Conservation (phyloP, 83 land plant species). For the Isoetes engelmannii region DNA sequence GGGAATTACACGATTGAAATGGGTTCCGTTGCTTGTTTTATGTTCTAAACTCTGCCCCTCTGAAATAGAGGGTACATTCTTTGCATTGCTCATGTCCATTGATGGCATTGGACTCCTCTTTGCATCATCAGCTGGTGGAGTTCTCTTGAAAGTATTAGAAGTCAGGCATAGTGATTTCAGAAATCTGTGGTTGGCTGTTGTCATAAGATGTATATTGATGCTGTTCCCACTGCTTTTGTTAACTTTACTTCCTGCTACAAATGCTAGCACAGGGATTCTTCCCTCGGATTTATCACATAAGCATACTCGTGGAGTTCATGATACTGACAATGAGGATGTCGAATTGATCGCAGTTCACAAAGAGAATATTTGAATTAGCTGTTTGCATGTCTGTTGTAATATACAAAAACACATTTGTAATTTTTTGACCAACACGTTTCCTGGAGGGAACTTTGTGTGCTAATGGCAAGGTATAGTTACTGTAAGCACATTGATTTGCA, state of each 20-base stretch:
- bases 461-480: no score
- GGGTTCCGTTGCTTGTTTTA: constrained; percentile 86
- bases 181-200: constrained; percentile 62
- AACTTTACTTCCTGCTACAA: constrained; percentile 57
- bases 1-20: constrained; percentile 53
- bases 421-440: no score
- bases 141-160: constrained; percentile 47
- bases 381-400: no score
- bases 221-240: constrained; percentile 46
- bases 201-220: constrained; percentile 55
- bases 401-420: no score
- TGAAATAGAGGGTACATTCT: constrained; percentile 92
- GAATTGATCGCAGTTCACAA: no score
- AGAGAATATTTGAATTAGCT: no score
- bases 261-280: no score
- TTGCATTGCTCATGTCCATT: constrained; percentile 85
- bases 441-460: no score
- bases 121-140: constrained; percentile 64
- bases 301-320: no score
- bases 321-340: no score
- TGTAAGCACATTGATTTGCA: no score
- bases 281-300: no score
- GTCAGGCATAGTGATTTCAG: constrained; percentile 52
- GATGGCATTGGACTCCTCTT: constrained; percentile 62
- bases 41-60: constrained; percentile 74